Conservation (phyloP, 2,329 filamentous ascomycete genomes). For the Amylocarpus encephaloides region DNA sequence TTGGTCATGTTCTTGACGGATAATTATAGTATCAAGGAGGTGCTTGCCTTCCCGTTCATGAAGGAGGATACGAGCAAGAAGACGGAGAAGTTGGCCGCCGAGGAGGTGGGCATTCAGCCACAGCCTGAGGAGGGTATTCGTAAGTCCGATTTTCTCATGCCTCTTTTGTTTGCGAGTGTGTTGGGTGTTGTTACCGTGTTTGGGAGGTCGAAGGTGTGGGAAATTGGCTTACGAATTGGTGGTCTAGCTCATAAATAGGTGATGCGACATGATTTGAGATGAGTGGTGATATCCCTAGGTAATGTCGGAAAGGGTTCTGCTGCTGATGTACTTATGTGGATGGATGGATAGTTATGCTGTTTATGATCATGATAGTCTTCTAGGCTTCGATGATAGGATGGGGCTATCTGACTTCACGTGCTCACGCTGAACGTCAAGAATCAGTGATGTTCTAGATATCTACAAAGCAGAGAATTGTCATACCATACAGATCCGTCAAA, state of each 20-base stretch:
- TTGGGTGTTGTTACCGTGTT: background rate
- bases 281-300: background rate
- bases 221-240: constrained; percentile 1
- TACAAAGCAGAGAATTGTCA: constrained; percentile 5
- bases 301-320: no score
- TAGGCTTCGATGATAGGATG: background rate
- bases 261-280: background rate
- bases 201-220: background rate
- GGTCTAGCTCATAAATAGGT: constrained; percentile 9
- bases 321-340: no score
- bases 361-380: background rate
- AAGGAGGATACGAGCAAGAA: constrained; percentile 64
- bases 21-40: constrained; percentile 94
- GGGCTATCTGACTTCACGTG: background rate
- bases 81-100: constrained; percentile 49
- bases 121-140: constrained; percentile 52
- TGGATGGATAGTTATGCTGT: no score
- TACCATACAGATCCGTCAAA: background rate
- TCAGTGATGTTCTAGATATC: background rate
- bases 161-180: background rate
- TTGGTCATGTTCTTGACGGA: constrained; percentile 93
- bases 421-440: no score
- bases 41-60: constrained; percentile 96
- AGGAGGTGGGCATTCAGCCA: constrained; percentile 55
- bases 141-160: constrained; percentile 13